Evolutionary conservation across 495 filamentous ascomycete species (phyloP), one percentile per base, ranked within the genome.

Genomic region (Podospora conica): DNA sequence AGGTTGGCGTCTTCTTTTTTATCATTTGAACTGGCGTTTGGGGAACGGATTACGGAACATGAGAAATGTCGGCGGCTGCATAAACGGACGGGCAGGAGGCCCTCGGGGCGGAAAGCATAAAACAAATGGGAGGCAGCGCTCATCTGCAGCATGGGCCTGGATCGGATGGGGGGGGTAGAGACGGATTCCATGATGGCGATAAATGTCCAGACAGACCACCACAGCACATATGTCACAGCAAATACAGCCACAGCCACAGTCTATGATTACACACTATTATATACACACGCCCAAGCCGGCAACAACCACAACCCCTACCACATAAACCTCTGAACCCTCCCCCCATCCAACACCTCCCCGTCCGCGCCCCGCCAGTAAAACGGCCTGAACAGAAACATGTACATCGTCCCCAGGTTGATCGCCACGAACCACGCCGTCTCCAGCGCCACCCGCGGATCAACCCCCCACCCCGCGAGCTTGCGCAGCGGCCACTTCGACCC

Each of bases 321-420:
- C 90, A 98, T 91, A 71, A 98, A 98, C 65, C 94, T 82, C 81
- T 97, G 93, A 65, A 91, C 77, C 70, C 82, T 87, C 28, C 92
- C 92, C 28, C 83, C 85, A 74, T 96, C 93, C 69, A 90, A 83
- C 60, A 82, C 15, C 53, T 69, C 67, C 12, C 80, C 79, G 12
- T 76, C 72, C 3, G 70, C 64, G 1, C 65, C 70, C 24, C 80
- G 76, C 94, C 94, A 97, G 68, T 86, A 83, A 74, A 96, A 98
- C 1, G 88, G 89, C 73, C 85, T 82, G 69, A 85, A 86, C 60
- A 97, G 72, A 71, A 98, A 97, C 48, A 96, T 77, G 74, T 90
- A 93, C 69, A 91, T 89, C 10, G 91, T 94, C 1, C 81, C 83
- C 9, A 75, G 76, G 74, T 96, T 93, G 61, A 97, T 83, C 3